phyloP scores from a whole-genome alignment of 2,329 filamentous ascomycete genomes.

The Botrytis galanthina region DNA sequence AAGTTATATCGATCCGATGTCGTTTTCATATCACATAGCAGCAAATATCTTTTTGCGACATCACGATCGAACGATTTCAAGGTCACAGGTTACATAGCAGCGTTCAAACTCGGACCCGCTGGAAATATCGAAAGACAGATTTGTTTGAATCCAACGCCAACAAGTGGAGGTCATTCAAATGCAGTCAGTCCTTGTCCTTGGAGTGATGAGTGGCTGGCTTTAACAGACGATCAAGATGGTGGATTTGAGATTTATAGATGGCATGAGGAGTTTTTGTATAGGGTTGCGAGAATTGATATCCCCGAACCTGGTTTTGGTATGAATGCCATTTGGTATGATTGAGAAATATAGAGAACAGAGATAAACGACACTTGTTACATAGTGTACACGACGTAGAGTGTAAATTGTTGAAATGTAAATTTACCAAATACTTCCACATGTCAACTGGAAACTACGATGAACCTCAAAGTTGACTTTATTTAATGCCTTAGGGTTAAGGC shows the following conservation, averaged over 20 bases:
- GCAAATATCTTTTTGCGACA: constrained; percentile 78
- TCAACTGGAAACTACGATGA: not conserved
- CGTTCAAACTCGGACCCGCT: constrained; percentile 66
- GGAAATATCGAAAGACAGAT: constrained; percentile 77
- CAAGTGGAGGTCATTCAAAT: constrained; percentile 84
- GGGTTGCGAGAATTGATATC: constrained; percentile 74
- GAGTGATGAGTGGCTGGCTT: constrained; percentile 84
- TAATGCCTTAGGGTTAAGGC: not conserved
- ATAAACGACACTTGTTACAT: not conserved
- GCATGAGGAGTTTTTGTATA: constrained; percentile 74
- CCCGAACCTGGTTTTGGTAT: constrained; percentile 89
- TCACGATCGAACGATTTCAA: constrained; percentile 74
- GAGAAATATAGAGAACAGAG: constrained; percentile 17
- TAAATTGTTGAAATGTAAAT: not conserved
- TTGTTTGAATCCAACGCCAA: constrained; percentile 79
- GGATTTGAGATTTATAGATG: constrained; percentile 87
- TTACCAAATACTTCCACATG: not conserved
- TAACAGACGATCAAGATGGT: constrained; percentile 85
- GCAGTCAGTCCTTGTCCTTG: constrained; percentile 82
- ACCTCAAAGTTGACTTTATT: not conserved
- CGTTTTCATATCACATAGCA: constrained; percentile 67
- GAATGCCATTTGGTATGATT: constrained; percentile 96
- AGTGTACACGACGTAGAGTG: not conserved
- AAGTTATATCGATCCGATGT: constrained; percentile 83
- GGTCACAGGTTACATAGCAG: constrained; percentile 78